Conservation (phyloP, 345 rosid genomes). For the Eucalyptus leucophloia region DNA sequence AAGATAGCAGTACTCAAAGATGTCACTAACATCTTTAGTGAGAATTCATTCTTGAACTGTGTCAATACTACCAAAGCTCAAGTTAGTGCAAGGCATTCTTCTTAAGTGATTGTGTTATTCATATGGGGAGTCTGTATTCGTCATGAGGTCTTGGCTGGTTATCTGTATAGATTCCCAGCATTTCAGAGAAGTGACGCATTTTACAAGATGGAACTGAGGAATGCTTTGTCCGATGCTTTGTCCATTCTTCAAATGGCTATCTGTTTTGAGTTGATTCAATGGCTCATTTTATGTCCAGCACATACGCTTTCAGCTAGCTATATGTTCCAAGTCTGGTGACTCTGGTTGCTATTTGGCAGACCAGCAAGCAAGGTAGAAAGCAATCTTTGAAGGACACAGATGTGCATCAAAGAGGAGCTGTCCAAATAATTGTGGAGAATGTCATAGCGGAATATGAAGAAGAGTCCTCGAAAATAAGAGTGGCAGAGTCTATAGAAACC, state of each 20-base stretch:
- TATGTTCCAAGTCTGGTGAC: neutral
- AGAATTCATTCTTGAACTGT: constrained; percentile 11
- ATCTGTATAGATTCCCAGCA: neutral
- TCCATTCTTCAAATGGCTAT: neutral
- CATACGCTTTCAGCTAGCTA: neutral
- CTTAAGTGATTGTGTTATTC: neutral
- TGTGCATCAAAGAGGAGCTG: constrained; percentile 10
- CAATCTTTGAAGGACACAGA: constrained; percentile 10
- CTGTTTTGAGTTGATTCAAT: neutral
- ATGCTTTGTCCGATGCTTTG: neutral
- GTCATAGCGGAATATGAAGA: constrained; percentile 49
- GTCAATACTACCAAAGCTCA: constrained; percentile 21
- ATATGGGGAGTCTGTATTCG: neutral
- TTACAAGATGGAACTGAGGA: neutral
- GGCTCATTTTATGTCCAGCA: neutral
- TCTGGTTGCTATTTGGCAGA: constrained; percentile 22
- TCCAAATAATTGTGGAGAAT: constrained; percentile 29
- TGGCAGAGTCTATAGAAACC: constrained; percentile 33
- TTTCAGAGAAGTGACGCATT: neutral
- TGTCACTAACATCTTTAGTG: constrained; percentile 34
- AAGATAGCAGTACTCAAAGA: constrained; percentile 71
- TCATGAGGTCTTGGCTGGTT: neutral
- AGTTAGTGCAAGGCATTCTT: constrained; percentile 11
- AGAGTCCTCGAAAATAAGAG: constrained; percentile 57
- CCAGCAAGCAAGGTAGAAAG: constrained; percentile 15